Percentiles rank a stretch among this genome's conserved stretches.
Evolutionary conservation across 2,329 filamentous ascomycete species (phyloP).

Genomic region (Cadophora gregata): DNA sequence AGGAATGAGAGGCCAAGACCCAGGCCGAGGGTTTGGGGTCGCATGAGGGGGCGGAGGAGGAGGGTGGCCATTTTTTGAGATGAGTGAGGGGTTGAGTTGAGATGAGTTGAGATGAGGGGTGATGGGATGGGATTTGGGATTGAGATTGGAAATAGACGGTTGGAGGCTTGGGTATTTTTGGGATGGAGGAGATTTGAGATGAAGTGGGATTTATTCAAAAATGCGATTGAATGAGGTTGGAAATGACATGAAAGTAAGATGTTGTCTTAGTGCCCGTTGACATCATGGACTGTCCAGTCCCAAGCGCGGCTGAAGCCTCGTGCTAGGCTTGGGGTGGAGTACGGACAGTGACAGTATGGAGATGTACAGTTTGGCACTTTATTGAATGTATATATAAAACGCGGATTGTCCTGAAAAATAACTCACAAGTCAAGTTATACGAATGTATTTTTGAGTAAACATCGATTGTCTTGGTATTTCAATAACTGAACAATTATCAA

Average conservation of each 20-base stretch:
- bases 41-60: constrained; percentile 42
- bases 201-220: neutral
- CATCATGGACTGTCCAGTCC: constrained; percentile 13
- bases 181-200: neutral
- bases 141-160: neutral
- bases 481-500: no score
- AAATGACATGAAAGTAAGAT: neutral
- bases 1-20: constrained; percentile 46
- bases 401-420: no score
- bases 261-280: constrained; percentile 15
- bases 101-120: no score
- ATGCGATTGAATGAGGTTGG: no score
- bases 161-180: neutral
- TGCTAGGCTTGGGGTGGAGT: neutral
- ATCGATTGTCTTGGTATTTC: no score
- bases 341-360: no score
- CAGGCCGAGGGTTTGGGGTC: constrained; percentile 42
- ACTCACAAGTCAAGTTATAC: no score
- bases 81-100: neutral
- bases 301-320: constrained; percentile 14
- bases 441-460: no score
- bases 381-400: no score
- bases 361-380: no score
- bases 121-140: neutral
- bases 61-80: constrained; percentile 39